Evolutionary conservation across 225 moss, liverwort and hornwort species (phyloP), one percentile per base, ranked within the genome.

Genomic region (Physcomitrium patens): DNA sequence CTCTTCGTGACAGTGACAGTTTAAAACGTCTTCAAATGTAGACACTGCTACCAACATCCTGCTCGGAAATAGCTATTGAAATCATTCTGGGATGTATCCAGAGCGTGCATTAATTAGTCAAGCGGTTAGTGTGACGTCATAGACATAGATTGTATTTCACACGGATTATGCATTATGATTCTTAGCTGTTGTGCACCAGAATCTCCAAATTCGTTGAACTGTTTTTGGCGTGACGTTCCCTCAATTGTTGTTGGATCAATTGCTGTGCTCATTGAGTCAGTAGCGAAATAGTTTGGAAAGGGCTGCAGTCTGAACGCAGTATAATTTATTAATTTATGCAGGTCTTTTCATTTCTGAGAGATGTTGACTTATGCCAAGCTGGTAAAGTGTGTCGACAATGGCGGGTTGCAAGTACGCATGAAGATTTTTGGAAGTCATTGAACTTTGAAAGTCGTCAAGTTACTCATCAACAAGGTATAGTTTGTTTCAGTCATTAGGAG

Each of bases 321-420:
- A 57, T 10, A 19, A 27, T 37, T 50, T 42, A 51, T 26, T 61
- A 31, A 11, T 71, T 48, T 71, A 11, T 65, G 68, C 86, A 90
- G 91, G 84, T 91, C 9, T 91, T 91, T 67, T 91, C 91, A 2
- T 91, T 91, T 67, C 79, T 91, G 47, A 74, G 86, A 44, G 86
- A 88, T 65, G 81, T 74, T 20, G 60, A 84, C 20, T 82, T 91
- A 8, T 91, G 91, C 57, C 86, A 76, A 72, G 88, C 91, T 48
- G 91, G 89, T 10, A 91, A 89, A 84, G 91, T 91, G 12, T 91
- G 91, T 73, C 84, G 69, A 56, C 91, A 91, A 72, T 91, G 91
- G 91, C 80, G 86, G 51, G 73, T 67, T 22, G 86, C 89, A n/a
- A 91, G 91, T 86, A 82, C 86, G n/a, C 91, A 91, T 77, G 91